phyloP scores from a whole-genome alignment of 163 green algal genomes.

The Coccomyxa subellipsoidea region DNA sequence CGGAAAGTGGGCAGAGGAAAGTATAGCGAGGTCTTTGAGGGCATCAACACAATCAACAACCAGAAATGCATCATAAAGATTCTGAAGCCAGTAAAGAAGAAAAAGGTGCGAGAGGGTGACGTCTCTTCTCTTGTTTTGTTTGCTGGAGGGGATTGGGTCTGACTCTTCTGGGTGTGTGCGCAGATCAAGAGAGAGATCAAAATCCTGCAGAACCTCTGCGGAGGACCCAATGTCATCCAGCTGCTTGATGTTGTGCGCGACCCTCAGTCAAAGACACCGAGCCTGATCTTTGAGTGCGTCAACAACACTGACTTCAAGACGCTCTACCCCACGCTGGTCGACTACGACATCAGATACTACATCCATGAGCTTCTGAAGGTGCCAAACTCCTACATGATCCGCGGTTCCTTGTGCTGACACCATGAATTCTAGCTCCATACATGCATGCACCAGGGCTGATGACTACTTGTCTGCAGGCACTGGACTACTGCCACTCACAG shows the following conservation, averaged over 20 bases:
- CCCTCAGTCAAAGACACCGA: conserved; percentile 89
- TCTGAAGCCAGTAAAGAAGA: conserved; percentile 97
- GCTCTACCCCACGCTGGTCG: conserved; percentile 95
- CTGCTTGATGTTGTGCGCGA: conserved; percentile 93
- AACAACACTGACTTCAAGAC: conserved; percentile 97
- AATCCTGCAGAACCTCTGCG: conserved; percentile 94
- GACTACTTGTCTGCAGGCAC: conserved; percentile 38
- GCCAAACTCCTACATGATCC: not conserved
- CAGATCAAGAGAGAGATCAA: conserved; percentile 96
- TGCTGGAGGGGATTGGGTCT: not conserved
- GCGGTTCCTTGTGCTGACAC: not conserved
- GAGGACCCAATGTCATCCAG: conserved; percentile 92
- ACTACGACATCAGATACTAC: conserved; percentile 99
- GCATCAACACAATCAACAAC: conserved; percentile 75
- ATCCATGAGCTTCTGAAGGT: conserved; percentile 95
- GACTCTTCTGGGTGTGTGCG: not conserved
- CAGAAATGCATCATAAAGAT: conserved; percentile 98
- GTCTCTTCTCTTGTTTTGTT: not conserved
- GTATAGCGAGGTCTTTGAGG: conserved; percentile 99
- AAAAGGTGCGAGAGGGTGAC: conserved; percentile 63
- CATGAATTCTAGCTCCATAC: not conserved
- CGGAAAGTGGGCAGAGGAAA: conserved; percentile 97
- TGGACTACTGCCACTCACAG: conserved; percentile 88
- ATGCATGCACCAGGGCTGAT: not conserved
- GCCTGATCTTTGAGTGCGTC: conserved; percentile 97